These are phyloP conservation scores for Wallacemonas sp. DNA, from an alignment of 208 protist species.

Conservation along the genomic window DNA sequence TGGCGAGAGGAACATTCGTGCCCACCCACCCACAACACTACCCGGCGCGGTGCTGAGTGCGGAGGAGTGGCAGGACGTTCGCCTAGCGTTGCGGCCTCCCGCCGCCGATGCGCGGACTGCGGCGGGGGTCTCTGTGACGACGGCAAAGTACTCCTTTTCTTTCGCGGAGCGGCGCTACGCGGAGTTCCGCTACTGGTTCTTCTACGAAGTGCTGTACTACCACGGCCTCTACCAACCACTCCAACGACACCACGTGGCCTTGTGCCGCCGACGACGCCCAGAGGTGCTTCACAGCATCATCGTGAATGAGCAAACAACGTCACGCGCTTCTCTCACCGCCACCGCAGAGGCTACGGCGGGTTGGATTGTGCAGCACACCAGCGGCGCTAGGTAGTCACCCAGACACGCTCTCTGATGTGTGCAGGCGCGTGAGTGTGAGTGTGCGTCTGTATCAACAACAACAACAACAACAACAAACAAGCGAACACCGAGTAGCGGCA, in stretches of 20 bases:
- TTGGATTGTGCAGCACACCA: background rate
- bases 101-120: too few species aligned
- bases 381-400: too few species aligned
- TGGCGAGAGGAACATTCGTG: background rate
- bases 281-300: conserved; percentile 7
- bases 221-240: conserved; percentile 23
- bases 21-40: background rate
- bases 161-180: conserved; percentile 36
- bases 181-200: conserved; percentile 76
- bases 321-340: background rate
- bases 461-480: too few species aligned
- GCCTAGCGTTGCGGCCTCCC: too few species aligned
- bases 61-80: background rate
- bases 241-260: conserved; percentile 12
- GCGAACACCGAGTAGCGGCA: too few species aligned
- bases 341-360: background rate
- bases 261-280: background rate
- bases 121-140: too few species aligned
- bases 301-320: conserved; percentile 10
- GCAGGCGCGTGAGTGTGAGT: too few species aligned
- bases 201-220: conserved; percentile 66
- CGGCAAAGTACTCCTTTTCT: too few species aligned
- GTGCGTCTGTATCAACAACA: too few species aligned
- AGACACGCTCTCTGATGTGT: too few species aligned
- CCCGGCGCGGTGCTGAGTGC: background rate